phyloP scores from a whole-genome alignment of 2,329 filamentous ascomycete genomes.

The Colletotrichum paranaense region DNA sequence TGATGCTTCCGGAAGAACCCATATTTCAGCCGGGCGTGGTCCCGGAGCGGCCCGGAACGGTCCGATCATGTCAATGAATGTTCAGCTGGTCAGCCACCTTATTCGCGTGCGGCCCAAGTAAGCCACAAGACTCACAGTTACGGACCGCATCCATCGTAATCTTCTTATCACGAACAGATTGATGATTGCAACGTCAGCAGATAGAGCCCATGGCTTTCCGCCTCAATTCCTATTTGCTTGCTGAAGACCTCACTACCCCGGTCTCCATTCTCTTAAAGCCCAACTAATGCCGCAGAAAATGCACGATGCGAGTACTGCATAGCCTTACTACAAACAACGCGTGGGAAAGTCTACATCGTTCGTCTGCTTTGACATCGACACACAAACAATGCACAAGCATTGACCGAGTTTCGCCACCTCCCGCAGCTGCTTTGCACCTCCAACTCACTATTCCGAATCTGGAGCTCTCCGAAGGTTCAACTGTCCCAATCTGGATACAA shows the following conservation, averaged over 20 bases:
- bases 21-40: not conserved
- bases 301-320: not conserved
- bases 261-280: not conserved
- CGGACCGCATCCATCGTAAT: not conserved
- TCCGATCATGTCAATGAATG: not conserved
- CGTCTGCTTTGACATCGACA: conserved; percentile 5
- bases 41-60: not conserved
- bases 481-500: not conserved
- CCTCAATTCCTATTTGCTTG: not conserved
- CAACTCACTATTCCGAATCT: not conserved
- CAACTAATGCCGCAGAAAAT: not conserved
- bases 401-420: conserved; percentile 20
- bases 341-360: not conserved
- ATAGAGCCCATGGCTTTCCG: too few relatives aligned
- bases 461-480: conserved; percentile 13
- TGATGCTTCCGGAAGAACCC: not conserved
- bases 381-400: not conserved
- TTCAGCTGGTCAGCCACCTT: not conserved
- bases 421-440: not conserved
- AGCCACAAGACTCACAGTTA: not conserved
- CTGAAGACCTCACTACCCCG: not conserved
- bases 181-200: not conserved
- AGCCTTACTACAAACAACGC: not conserved
- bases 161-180: not conserved
- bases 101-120: not conserved